phyloP scores from a whole-genome alignment of 1,284 basidiomycete species.

The Trametes polyzona region DNA sequence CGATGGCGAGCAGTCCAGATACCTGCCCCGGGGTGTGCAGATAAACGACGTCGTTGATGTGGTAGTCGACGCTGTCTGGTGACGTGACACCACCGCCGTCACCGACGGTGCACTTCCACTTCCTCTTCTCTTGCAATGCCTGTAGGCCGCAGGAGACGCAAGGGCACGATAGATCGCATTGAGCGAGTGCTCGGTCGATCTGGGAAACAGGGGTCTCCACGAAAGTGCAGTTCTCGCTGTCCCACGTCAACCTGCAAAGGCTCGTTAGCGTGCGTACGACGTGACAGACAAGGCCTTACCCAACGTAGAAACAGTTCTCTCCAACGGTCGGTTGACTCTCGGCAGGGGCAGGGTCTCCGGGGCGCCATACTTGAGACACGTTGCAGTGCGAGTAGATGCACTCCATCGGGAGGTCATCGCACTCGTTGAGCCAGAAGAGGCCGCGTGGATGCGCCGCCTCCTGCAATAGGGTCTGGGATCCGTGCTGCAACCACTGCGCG shows the following conservation, averaged over 20 bases:
- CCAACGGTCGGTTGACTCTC: conserved; percentile 43
- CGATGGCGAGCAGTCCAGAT: conserved; percentile 49
- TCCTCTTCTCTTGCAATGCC: conserved; percentile 30
- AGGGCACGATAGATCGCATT: conserved; percentile 38
- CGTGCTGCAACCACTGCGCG: conserved; percentile 68
- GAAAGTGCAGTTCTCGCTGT: conserved; percentile 49
- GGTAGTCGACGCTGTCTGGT: conserved; percentile 49
- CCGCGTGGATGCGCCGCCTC: conserved; percentile 63
- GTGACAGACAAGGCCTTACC: conserved; percentile 38
- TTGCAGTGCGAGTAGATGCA: conserved; percentile 61
- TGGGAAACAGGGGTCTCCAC: conserved; percentile 44
- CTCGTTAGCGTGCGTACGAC: neutral
- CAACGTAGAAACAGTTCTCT: conserved; percentile 56
- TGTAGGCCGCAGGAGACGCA: conserved; percentile 54
- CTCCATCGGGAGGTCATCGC: conserved; percentile 52
- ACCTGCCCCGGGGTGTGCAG: conserved; percentile 36
- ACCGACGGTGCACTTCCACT: conserved; percentile 26
- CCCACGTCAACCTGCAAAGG: conserved; percentile 39
- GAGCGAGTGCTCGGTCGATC: conserved; percentile 35
- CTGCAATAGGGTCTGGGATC: conserved; percentile 65
- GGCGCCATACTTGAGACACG: conserved; percentile 44
- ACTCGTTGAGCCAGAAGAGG: conserved; percentile 57
- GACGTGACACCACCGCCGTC: conserved; percentile 39
- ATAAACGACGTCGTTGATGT: conserved; percentile 63
- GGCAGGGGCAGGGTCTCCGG: conserved; percentile 46